Evolutionary conservation across 768 basidiomycete species (phyloP).

Genomic region (Daedaleopsis sinensis): DNA sequence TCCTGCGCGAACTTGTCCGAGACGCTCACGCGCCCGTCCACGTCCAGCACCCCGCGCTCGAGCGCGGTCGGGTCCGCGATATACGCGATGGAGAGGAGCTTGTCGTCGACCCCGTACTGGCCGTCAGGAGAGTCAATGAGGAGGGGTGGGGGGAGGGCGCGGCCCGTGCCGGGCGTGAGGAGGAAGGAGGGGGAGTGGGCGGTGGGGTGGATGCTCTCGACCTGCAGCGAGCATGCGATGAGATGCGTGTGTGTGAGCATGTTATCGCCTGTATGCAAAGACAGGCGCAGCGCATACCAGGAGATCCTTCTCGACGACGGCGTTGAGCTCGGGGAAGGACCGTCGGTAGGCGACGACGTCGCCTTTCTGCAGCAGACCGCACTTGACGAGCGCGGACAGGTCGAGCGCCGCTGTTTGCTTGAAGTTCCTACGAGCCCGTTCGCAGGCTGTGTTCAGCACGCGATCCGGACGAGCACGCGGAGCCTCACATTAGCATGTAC

Average conservation of each 20-base stretch:
- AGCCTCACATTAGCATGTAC: not conserved
- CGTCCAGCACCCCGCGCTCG: constrained; percentile 53
- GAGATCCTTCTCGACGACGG: constrained; percentile 57
- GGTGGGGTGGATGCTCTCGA: constrained; percentile 47
- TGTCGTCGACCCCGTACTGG: constrained; percentile 15
- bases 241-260: not conserved
- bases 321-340: constrained; percentile 41
- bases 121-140: constrained; percentile 24
- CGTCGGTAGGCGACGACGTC: constrained; percentile 60
- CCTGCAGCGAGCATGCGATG: constrained; percentile 32
- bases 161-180: constrained; percentile 39
- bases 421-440: constrained; percentile 2
- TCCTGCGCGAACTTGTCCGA: constrained; percentile 27
- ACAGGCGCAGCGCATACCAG: constrained; percentile 36
- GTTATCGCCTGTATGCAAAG: not conserved
- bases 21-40: constrained; percentile 52
- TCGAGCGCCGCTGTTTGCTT: constrained; percentile 32
- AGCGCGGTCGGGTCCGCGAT: constrained; percentile 44
- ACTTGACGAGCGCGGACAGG: constrained; percentile 47
- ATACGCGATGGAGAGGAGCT: constrained; percentile 22
- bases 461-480: not conserved
- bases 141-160: constrained; percentile 40
- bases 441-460: not conserved
- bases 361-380: constrained; percentile 48
- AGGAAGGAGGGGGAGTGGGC: constrained; percentile 47